Evolutionary conservation across 2,329 filamentous ascomycete species (phyloP), one percentile per base, ranked within the genome.

Genomic region (Penicillium olsonii): DNA sequence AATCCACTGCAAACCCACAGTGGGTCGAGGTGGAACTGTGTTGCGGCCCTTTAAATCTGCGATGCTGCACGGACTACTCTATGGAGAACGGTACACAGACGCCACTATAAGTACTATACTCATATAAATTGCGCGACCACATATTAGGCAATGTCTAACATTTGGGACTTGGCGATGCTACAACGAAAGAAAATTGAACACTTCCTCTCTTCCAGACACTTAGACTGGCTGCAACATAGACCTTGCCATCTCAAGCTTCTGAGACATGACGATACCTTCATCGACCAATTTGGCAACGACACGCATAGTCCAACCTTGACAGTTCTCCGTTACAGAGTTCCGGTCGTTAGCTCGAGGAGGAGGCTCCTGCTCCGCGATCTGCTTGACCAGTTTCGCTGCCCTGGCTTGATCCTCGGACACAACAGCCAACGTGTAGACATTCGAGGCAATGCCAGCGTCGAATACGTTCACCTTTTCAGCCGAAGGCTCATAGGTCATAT

Each of bases 261-360:
- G 41, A 2, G 9, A 29, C n/a, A 47, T 35, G 9, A 63, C 56
- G 50, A 63, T 58, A 9, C 55, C 57, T 34, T 41, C 46, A 5
- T 55, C 53, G 17, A 54, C 60, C 18, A 63, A 31, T n/a, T 46
- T 61, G 1, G 39, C 42, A 15, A 64, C 51, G 15, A 66, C 59
- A 19, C 63, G 59, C 11, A 65, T 47, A 10, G 40, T 27, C 61
- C 60, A 62, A 6, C 56, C 52, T 41, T 63, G 61, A 33, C 60
- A 65, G 38, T 64, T 63, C 48, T 63, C 60, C 34, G 18, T 56
- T 12, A 62, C 61, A 8, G 45, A 35, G 4, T 51, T 49, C 9
- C 54, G 54, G 48, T 54, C 58, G 1, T 37, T 31, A 5, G 62
- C 61, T 15, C 37, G 31, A 2, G 61, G 62, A 37, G 60, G 57